Evolutionary conservation across 2,329 filamentous ascomycete genomes (phyloP).

Genomic region (Nannizzia gypsea): DNA sequence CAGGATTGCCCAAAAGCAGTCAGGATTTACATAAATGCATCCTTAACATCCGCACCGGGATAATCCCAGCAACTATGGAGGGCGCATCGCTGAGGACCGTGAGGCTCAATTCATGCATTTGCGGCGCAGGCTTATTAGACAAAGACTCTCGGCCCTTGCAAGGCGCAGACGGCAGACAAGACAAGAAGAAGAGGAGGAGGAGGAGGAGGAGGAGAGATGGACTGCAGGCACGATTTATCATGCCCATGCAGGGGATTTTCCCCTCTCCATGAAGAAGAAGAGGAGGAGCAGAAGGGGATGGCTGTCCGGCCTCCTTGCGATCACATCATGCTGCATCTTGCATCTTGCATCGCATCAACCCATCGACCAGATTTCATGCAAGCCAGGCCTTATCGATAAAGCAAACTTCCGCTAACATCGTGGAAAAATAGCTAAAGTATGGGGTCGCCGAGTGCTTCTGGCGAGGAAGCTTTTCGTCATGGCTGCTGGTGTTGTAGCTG

Average conservation of each 20-base stretch:
- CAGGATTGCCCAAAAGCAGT: neutral
- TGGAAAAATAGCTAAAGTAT: neutral
- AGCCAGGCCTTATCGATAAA: conserved; percentile 1
- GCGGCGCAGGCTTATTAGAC: neutral
- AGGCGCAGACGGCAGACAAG: neutral
- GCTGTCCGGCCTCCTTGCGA: neutral
- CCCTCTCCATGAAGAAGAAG: neutral
- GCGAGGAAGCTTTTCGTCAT: neutral
- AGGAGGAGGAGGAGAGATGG: neutral
- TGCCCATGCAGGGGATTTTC: neutral
- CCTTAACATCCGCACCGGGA: neutral
- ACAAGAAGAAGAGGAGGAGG: too few relatives aligned
- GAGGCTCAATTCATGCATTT: conserved; percentile 1
- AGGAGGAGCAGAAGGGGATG: neutral
- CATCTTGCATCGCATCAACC: neutral
- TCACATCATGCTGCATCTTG: neutral
- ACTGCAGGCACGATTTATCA: neutral
- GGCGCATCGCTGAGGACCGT: neutral
- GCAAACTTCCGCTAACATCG: neutral
- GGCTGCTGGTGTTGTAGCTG: neutral
- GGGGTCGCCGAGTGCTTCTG: neutral
- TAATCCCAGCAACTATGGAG: neutral
- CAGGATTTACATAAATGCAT: neutral
- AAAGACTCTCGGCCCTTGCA: neutral
- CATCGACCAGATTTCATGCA: neutral